Evolutionary conservation across 2,329 filamentous ascomycete genomes (phyloP).

Genomic region (Coleophoma eucalyptorum): DNA sequence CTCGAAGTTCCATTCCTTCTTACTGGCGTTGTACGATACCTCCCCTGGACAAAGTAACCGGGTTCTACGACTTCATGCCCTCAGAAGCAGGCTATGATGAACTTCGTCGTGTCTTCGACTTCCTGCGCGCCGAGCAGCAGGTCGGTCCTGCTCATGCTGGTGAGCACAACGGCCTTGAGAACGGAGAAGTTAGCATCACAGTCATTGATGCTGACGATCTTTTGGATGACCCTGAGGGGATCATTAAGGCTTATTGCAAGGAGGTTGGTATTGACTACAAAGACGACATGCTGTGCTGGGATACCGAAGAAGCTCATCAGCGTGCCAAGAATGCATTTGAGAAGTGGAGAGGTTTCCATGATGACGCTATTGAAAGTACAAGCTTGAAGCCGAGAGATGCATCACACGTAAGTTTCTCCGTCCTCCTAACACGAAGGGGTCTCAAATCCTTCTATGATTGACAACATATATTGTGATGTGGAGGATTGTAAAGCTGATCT

Average conservation of each 20-base stretch:
- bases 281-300: conserved; percentile 80
- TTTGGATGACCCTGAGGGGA: conserved; percentile 75
- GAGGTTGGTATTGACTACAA: conserved; percentile 75
- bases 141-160: conserved; percentile 65
- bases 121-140: conserved; percentile 63
- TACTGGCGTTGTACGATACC: conserved; percentile 94
- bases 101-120: conserved; percentile 84
- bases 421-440: neutral
- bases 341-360: conserved; percentile 97
- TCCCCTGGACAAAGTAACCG: conserved; percentile 76
- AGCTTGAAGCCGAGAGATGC: conserved; percentile 68
- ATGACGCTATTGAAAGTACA: conserved; percentile 84
- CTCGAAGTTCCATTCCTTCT: conserved; percentile 84
- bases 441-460: conserved; percentile 1
- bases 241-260: conserved; percentile 76
- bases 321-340: conserved; percentile 75
- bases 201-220: conserved; percentile 93
- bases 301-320: conserved; percentile 65
- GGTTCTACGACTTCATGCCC: conserved; percentile 83
- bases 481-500: conserved; percentile 7
- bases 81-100: conserved; percentile 89
- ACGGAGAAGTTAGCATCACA: conserved; percentile 61
- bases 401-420: conserved; percentile 46
- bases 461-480: neutral
- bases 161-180: conserved; percentile 16